Evolutionary conservation across 257 asterid species (phyloP), one percentile per base, ranked within the genome.

Genomic region (Marsdenia floribunda): DNA sequence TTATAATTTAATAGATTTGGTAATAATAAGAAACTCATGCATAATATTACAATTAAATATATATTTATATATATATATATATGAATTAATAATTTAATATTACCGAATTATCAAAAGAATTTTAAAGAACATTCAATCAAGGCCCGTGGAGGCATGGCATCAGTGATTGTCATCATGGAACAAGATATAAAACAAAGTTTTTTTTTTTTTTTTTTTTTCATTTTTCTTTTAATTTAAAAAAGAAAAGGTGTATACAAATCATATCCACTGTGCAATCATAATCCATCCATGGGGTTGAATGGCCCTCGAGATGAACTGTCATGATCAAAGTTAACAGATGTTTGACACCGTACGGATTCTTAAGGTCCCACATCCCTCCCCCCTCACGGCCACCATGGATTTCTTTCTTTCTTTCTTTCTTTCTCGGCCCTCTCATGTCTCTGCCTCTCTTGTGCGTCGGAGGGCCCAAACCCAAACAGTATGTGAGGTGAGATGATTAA

Each of bases 241-340:
- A 16, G 19, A 16, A 64, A 64, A 64, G 29, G 69, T 35, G 69
- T 16, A 64, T 64, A 11, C 46, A 64, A 64, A 35, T 16, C 14
- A 64, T 18, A 18, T 22, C 58, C 60, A 50, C 58, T 68, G 37
- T 26, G 72, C 37, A 70, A 80, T 85, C 80, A 77, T 80, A 80
- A 73, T 71, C 73, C 76, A 71, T 29, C 78, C 78, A 77, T 67
- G 29, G 53, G 19, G 19, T 50, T 55, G 40, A 35, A 54, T 18
- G 80, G 77, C 74, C 83, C 79, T 70, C 82, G 0, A 12, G 37
- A 42, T 79, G 83, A 80, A 68, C 75, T 79, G 85, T 83, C 87
- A 79, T 73, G 72, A 80, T 85, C 89, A 74, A 83, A 69, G 40
- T 24, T 24, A 67, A 75, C 78, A 68, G 77, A 44, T 77, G 81